phyloP scores from a whole-genome alignment of 106 monocot species.

The Dactylorhiza incarnata region DNA sequence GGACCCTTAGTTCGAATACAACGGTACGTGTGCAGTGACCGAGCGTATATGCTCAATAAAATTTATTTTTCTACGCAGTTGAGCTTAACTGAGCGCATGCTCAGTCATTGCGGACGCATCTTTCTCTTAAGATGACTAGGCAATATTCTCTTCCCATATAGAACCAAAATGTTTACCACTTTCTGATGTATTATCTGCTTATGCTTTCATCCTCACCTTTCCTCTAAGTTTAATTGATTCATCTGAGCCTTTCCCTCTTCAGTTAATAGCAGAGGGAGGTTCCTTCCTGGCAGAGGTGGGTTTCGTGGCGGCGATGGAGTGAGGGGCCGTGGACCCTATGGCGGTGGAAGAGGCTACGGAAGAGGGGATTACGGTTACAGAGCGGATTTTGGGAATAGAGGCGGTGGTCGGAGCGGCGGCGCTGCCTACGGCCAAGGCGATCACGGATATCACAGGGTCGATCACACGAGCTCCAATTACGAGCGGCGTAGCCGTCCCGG shows the following conservation, averaged over 20 bases:
- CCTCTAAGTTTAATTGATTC: background rate
- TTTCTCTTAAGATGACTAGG: too few relatives aligned
- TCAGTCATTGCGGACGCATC: too few relatives aligned
- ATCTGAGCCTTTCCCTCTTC: slow-evolving; percentile 9
- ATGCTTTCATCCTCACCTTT: too few relatives aligned
- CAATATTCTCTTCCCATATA: too few relatives aligned
- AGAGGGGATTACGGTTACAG: slow-evolving; percentile 36
- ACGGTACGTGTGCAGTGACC: too few relatives aligned
- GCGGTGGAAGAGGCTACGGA: slow-evolving; percentile 53
- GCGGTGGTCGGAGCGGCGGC: slow-evolving; percentile 34
- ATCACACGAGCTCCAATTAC: slow-evolving; percentile 21
- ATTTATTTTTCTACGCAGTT: too few relatives aligned
- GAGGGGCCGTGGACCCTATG: slow-evolving; percentile 48
- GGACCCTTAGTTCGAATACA: too few relatives aligned
- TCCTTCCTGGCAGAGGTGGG: slow-evolving; percentile 44
- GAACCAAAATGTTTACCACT: too few relatives aligned
- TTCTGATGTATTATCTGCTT: too few relatives aligned
- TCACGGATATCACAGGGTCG: slow-evolving; percentile 46
- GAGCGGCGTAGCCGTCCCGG: slow-evolving; percentile 32
- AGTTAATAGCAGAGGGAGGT: slow-evolving; percentile 46
- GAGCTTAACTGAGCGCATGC: too few relatives aligned
- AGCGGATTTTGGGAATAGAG: slow-evolving; percentile 36
- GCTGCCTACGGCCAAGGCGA: slow-evolving; percentile 22
- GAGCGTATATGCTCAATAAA: too few relatives aligned
- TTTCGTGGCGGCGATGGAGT: slow-evolving; percentile 36